These are phyloP conservation scores for Coprinopsis strossmayeri DNA, from an alignment of 768 basidiomycete genomes.

Conservation along the genomic window DNA sequence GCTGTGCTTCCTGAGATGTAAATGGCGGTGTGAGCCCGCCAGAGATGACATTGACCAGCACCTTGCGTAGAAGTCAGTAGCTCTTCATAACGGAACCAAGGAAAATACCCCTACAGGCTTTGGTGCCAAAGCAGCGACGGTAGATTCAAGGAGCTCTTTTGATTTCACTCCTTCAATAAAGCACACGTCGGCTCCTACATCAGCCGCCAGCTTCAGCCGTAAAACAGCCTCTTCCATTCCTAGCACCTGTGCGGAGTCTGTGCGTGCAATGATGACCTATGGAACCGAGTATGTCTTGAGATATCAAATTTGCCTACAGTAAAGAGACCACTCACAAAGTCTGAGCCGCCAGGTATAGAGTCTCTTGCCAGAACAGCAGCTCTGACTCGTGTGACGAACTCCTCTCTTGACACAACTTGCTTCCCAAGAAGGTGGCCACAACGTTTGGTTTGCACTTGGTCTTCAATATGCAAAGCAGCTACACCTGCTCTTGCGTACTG, in stretches of 20 bases:
- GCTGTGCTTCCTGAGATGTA: constrained; percentile 62
- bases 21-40: constrained; percentile 74
- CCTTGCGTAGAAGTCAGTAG: constrained; percentile 23
- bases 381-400: constrained; percentile 66
- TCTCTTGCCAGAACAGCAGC: constrained; percentile 76
- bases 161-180: constrained; percentile 78
- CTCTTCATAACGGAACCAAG: neutral
- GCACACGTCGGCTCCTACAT: constrained; percentile 72
- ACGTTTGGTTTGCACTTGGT: constrained; percentile 78
- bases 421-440: constrained; percentile 79
- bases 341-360: constrained; percentile 65
- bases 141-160: constrained; percentile 53
- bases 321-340: constrained; percentile 44
- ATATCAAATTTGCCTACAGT: neutral
- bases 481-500: constrained; percentile 66
- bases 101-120: constrained; percentile 46
- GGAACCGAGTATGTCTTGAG: no score
- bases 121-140: constrained; percentile 62
- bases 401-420: constrained; percentile 75
- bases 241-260: constrained; percentile 71
- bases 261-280: constrained; percentile 70
- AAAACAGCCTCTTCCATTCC: constrained; percentile 72
- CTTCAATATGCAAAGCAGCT: constrained; percentile 74
- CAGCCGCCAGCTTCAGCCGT: constrained; percentile 63
- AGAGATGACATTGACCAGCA: constrained; percentile 76